phyloP scores from a whole-genome alignment of 345 rosid genomes.

The Acer yangbiense region DNA sequence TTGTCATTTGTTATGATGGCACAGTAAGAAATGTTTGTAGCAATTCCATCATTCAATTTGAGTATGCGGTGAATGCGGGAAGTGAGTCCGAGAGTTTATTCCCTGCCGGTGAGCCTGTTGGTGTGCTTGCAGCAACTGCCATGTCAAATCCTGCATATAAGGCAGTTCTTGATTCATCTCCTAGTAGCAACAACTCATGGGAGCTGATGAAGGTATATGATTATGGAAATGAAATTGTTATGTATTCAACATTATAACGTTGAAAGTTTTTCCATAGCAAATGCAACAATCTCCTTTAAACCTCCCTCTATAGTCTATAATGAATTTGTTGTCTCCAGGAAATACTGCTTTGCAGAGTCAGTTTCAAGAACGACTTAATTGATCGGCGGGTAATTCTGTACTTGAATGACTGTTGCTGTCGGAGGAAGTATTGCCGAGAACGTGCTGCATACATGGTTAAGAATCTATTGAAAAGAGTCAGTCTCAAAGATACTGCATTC shows the following conservation, averaged over 20 bases:
- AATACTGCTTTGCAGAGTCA: slow-evolving; percentile 78
- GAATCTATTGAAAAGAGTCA: slow-evolving; percentile 77
- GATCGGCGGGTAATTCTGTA: slow-evolving; percentile 80
- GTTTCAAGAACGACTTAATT: slow-evolving; percentile 63
- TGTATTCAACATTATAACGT: not conserved
- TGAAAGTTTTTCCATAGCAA: not conserved
- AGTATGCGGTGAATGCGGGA: slow-evolving; percentile 62
- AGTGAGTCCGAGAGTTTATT: slow-evolving; percentile 46
- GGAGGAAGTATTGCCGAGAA: slow-evolving; percentile 76
- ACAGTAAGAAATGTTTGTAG: slow-evolving; percentile 85
- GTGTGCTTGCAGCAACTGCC: slow-evolving; percentile 96
- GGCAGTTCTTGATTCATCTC: slow-evolving; percentile 94
- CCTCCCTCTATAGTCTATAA: not conserved
- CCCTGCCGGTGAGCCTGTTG: slow-evolving; percentile 97
- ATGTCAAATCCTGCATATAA: slow-evolving; percentile 98
- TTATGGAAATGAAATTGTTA: slow-evolving; percentile 6
- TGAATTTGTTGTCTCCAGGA: slow-evolving; percentile 56
- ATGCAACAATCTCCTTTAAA: not conserved
- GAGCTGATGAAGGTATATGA: slow-evolving; percentile 87
- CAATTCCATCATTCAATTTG: slow-evolving; percentile 83
- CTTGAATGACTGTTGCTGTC: slow-evolving; percentile 74
- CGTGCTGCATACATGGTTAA: slow-evolving; percentile 66
- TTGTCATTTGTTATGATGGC: slow-evolving; percentile 85
- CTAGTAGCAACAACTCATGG: slow-evolving; percentile 93
- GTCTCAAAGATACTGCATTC: slow-evolving; percentile 66